Base-by-base conservation (phyloP, 352 stramenopile species). In the Pythium brachiatum region DNA sequence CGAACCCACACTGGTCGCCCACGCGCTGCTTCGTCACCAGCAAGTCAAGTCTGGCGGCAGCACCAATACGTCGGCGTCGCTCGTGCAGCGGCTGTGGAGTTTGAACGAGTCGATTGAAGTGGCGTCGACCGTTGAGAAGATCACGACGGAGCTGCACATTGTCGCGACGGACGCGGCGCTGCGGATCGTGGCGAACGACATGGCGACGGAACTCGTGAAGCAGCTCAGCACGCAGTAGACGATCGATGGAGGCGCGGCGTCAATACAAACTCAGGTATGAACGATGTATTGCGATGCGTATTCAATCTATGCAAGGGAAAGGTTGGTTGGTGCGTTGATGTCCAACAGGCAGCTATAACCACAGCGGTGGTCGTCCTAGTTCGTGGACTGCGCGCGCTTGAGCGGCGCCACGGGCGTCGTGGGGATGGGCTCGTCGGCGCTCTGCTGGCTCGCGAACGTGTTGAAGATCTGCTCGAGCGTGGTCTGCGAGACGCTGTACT, bases 401-500 rank as follows among this genome's bases (percentile, higher is more conserved):
- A 26, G 7, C 4, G 48, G 5, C 31, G 47, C 13, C 46, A 51
- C 53, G 9, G 58, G 59, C 12, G 59, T 60, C 36, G 48, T 53
- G 0, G 50, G 26, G 38, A 66, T 66, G 0, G 50, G 36, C 29
- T 57, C 23, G 15, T 36, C 25, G 9, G n/a, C 43, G 21, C 13
- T 51, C 12, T 92, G 81, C 56, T 89, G 54, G 38, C 74, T 78
- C 3, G 85, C 83, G 57, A 92, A 94, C 15, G 57, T 41, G 52
- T 93, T 89, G 71, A 94, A 94, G 38, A 94, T 85, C 62, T 92
- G 83, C 75, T 94, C 81, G 26, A 94, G 63, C 13, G 81, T 84
- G 7, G 82, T 91, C 65, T 93, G 82, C 26, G 64, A 86, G 15
- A 94, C 69, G 20, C 74, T 80, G 61, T 92, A 94, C 38, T 91